Conservation (phyloP, 1,284 basidiomycete species). For the Trichosporon ovoides region DNA sequence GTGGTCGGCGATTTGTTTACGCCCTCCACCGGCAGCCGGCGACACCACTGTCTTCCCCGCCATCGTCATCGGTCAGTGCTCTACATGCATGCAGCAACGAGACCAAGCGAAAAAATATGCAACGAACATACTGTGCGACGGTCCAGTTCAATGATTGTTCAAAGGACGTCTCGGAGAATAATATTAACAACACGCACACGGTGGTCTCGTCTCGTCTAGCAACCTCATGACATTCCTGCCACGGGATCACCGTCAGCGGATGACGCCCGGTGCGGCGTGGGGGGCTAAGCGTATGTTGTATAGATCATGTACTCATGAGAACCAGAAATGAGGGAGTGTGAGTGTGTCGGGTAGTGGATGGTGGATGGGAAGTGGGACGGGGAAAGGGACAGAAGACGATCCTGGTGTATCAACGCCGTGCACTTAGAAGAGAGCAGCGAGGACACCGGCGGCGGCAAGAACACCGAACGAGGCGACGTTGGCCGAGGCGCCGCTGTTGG, state of each 20-base stretch:
- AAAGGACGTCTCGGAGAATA: background rate
- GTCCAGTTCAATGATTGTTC: constrained; percentile 1
- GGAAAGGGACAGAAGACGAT: background rate
- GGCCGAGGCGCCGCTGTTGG: constrained; percentile 17
- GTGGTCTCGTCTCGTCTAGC: background rate
- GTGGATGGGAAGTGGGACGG: background rate
- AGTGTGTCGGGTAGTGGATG: background rate
- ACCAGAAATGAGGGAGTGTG: constrained; percentile 5
- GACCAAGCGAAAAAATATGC: background rate
- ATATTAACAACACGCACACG: constrained; percentile 6
- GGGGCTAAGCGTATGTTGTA: background rate
- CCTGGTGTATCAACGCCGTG: background rate
- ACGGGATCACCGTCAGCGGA: background rate
- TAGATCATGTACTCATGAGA: constrained; percentile 2
- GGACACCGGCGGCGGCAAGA: constrained; percentile 34
- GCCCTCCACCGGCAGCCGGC: background rate
- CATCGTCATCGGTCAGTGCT: background rate
- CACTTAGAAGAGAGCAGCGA: constrained; percentile 35
- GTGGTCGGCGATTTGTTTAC: constrained; percentile 1
- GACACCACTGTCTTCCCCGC: background rate
- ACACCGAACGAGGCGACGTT: constrained; percentile 27
- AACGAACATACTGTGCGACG: background rate
- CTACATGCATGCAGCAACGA: background rate
- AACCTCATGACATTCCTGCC: constrained; percentile 3
- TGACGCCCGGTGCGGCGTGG: background rate